phyloP scores from a whole-genome alignment of 225 moss, liverwort and hornwort species.

The Ulota crispa region DNA sequence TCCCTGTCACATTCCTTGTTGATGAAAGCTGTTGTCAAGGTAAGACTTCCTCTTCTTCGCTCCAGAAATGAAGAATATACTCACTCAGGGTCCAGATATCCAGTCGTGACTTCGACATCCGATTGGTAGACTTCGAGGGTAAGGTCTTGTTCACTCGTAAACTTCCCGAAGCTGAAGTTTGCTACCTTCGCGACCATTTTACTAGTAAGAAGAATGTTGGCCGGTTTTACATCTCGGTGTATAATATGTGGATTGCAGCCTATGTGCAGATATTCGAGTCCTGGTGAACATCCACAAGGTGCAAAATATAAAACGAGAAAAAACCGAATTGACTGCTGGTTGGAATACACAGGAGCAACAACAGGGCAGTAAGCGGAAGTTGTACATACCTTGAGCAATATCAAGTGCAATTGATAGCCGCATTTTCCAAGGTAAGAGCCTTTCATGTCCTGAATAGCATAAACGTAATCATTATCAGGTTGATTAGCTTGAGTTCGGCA shows the following conservation, averaged over 20 bases:
- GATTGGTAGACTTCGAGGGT: conserved; percentile 17
- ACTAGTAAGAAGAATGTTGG: conserved; percentile 44
- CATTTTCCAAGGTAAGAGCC: conserved; percentile 33
- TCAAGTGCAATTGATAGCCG: conserved; percentile 42
- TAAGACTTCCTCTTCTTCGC: not conserved
- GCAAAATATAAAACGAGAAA: not conserved
- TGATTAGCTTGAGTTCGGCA: not conserved
- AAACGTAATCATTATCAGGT: not conserved
- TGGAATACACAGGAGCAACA: not conserved
- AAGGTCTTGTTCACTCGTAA: conserved; percentile 24
- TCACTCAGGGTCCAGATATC: conserved; percentile 56
- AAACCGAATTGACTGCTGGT: not conserved
- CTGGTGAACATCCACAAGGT: conserved; percentile 26
- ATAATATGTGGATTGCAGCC: conserved; percentile 41
- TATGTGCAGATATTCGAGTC: conserved; percentile 46
- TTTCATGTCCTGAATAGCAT: conserved; percentile 26
- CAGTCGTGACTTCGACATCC: conserved; percentile 36
- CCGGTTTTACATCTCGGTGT: conserved; percentile 47
- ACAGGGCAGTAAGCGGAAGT: not conserved
- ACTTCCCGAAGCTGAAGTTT: conserved; percentile 40
- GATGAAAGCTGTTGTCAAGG: not conserved
- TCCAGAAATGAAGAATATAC: not conserved
- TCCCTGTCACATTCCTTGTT: not conserved
- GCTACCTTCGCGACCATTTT: conserved; percentile 44
- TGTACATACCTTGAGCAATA: conserved; percentile 42